Evolutionary conservation across 768 basidiomycete genomes (phyloP), one percentile per base, ranked within the genome.

Genomic region (Panus rudis): DNA sequence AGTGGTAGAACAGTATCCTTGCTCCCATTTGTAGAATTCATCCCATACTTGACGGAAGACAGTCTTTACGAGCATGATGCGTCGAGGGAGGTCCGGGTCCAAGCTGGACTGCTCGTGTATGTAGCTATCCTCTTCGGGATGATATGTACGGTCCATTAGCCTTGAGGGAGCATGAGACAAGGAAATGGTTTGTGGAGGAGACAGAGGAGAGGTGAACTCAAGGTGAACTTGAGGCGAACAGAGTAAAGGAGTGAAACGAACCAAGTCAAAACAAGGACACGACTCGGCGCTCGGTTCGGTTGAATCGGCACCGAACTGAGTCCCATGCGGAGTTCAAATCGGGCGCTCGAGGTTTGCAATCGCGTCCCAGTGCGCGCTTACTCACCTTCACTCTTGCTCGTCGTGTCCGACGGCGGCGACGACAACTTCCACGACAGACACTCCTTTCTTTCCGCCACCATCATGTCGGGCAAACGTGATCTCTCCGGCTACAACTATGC

Each of bases 401-500:
- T 26, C 19, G 22, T 41, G 21, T 26, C n/a, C 48, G 48, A 39
- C 39, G 43, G 35, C 38, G 37, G 26, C 43, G 32, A 24, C 12
- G 25, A 8, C 33, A 19, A 31, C 24, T 25, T 34, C 45, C 21
- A 30, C 41, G 16, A 40, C n/a, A n/a, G n/a, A n/a, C 43, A 6
- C 43, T 38, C 33, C 41, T 37, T 13, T 45, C 39, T 14, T n/a
- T n/a, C n/a, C n/a, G n/a, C 28, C 14, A 21, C 28, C 46, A 54
- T 30, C 38, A 72, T 72, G 70, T 62, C 70, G 30, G 71, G 63
- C 47, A 87, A 84, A 68, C 82, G 78, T 41, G 90, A 94, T 64
- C 66, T 88, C 55, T 91, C 89, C 49, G 81, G 80, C 33, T 97
- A 92, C 78, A 96, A 96, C 71, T 97, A 98, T 74, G 81, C 85